These are phyloP conservation scores for Pseudogymnoascus verrucosus DNA, from an alignment of 2,329 filamentous ascomycete species.

Conservation along the genomic window DNA sequence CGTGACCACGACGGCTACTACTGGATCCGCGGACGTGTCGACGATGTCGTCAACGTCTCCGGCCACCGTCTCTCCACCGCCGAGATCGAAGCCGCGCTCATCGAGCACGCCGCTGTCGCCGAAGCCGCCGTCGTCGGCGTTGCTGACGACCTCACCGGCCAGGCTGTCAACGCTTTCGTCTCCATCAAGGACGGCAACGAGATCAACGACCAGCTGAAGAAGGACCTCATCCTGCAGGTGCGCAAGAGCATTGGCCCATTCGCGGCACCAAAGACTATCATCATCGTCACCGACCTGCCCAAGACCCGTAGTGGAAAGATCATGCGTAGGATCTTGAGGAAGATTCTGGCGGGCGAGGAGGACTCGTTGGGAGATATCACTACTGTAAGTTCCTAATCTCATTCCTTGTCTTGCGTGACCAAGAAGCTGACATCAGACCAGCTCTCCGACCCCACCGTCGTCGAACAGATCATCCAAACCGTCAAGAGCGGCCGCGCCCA, in stretches of 20 bases:
- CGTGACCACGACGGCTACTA: slow-evolving; percentile 98
- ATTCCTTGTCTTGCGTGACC: not conserved
- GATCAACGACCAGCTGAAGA: slow-evolving; percentile 69
- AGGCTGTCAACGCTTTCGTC: slow-evolving; percentile 96
- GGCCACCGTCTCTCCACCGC: slow-evolving; percentile 94
- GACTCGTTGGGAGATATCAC: slow-evolving; percentile 91
- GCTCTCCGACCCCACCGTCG: slow-evolving; percentile 83
- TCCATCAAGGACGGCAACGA: slow-evolving; percentile 81
- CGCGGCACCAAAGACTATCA: slow-evolving; percentile 89
- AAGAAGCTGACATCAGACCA: slow-evolving; percentile 31
- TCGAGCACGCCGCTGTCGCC: slow-evolving; percentile 83
- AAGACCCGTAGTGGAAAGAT: slow-evolving; percentile 99
- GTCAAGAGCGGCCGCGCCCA: slow-evolving; percentile 37
- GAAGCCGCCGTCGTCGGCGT: slow-evolving; percentile 95
- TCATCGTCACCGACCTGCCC: slow-evolving; percentile 83
- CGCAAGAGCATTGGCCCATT: slow-evolving; percentile 97
- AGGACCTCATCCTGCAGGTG: slow-evolving; percentile 90
- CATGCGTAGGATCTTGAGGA: slow-evolving; percentile 92
- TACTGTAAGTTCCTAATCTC: slow-evolving; percentile 48
- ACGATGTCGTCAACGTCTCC: slow-evolving; percentile 97
- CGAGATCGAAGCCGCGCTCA: slow-evolving; percentile 93
- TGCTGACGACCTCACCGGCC: slow-evolving; percentile 85
- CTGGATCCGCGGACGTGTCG: slow-evolving; percentile 97
- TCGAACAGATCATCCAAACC: slow-evolving; percentile 77
- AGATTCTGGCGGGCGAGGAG: slow-evolving; percentile 95